Conservation (phyloP, 768 basidiomycete genomes). For the Brasilioporus rufonigricans region DNA sequence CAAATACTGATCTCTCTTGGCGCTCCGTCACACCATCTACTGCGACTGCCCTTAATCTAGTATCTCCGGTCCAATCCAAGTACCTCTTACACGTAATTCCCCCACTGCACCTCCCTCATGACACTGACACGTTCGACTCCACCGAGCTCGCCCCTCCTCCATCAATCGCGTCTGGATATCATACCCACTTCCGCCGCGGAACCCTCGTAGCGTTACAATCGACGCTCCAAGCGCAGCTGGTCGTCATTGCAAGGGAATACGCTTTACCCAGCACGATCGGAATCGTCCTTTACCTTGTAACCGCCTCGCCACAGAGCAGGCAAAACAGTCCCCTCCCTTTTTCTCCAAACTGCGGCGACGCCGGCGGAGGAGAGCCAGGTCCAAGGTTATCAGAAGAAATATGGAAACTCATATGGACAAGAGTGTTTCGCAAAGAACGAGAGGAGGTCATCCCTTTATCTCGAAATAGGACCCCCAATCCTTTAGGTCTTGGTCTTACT, state of each 20-base stretch:
- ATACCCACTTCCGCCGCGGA: conserved; percentile 77
- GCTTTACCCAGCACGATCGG: conserved; percentile 85
- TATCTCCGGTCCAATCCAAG: conserved; percentile 48
- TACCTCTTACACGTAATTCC: conserved; percentile 85
- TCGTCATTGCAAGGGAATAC: conserved; percentile 91
- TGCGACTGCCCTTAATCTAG: conserved; percentile 38
- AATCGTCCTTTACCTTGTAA: conserved; percentile 77
- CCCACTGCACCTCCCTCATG: conserved; percentile 67
- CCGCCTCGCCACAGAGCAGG: conserved; percentile 28
- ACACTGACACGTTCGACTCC: conserved; percentile 41
- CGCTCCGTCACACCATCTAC: conserved; percentile 52
- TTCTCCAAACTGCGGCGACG: conserved; percentile 20
- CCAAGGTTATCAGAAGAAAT: conserved; percentile 84
- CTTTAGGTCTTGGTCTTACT: conserved; percentile 45
- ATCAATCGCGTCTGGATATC: conserved; percentile 66
- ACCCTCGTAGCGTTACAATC: conserved; percentile 85
- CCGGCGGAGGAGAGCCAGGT: conserved; percentile 56
- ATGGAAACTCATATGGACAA: conserved; percentile 84
- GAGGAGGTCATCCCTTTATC: conserved; percentile 34
- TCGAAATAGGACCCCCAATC: conserved; percentile 36
- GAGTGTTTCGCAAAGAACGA: conserved; percentile 65
- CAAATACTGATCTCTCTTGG: conserved; percentile 35
- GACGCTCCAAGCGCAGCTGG: conserved; percentile 77
- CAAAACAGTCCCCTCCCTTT: conserved; percentile 17
- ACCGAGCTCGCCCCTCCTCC: conserved; percentile 52